A percentile compares a stretch with the other conserved stretches of the same genome.
Evolutionary conservation across 2,329 filamentous ascomycete genomes (phyloP).

Genomic region (Biscogniauxia mediterranea): DNA sequence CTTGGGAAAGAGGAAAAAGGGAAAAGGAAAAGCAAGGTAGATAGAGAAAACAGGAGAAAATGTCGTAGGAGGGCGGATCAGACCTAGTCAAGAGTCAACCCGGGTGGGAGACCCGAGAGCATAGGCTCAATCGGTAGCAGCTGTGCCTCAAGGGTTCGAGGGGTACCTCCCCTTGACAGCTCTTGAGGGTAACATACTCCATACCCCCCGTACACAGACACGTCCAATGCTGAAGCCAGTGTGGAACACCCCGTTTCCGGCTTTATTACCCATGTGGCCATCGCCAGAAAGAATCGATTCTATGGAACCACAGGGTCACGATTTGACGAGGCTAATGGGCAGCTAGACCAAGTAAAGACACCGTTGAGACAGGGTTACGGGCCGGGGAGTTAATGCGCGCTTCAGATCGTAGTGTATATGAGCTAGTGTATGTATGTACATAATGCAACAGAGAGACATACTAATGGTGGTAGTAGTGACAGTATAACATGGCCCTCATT

Average conservation of each 20-base stretch:
- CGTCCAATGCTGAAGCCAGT: background rate
- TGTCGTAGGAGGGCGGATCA: conserved; percentile 19
- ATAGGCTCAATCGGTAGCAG: conserved; percentile 19
- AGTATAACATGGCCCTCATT: no score
- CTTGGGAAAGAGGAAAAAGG: conserved; percentile 19
- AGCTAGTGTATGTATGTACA: background rate
- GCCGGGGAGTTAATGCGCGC: background rate
- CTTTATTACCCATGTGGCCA: background rate
- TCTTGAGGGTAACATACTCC: conserved; percentile 7
- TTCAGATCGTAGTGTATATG: background rate
- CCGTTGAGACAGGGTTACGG: background rate
- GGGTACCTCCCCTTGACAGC: conserved; percentile 11
- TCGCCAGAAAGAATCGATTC: background rate
- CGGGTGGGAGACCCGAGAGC: conserved; percentile 14
- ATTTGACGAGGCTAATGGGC: background rate
- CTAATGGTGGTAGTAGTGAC: no score
- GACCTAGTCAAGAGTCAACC: conserved; percentile 18
- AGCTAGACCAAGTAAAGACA: background rate
- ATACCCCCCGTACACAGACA: background rate
- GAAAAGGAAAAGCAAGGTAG: conserved; percentile 15
- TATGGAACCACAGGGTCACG: background rate
- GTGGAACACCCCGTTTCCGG: conserved; percentile 1
- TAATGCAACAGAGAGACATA: background rate
- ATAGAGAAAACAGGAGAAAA: conserved; percentile 18
- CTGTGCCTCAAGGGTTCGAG: conserved; percentile 21